These are phyloP conservation scores for Amorphotheca resinae DNA, from an alignment of 495 filamentous ascomycete species.

Conservation along the genomic window DNA sequence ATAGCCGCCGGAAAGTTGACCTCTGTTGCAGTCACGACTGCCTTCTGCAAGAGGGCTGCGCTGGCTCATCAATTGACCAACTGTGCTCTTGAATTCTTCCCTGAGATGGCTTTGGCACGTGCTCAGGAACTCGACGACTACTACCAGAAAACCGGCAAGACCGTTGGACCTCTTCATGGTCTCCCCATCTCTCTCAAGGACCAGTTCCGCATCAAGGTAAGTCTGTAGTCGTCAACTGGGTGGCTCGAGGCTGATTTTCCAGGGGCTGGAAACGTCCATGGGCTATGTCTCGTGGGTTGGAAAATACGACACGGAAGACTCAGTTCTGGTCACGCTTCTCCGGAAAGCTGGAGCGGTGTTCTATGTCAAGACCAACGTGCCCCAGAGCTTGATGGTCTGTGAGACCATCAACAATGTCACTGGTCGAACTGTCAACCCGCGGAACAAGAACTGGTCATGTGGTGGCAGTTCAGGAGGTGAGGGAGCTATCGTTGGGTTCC, in stretches of 20 bases:
- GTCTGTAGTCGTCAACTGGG: constrained; percentile 30
- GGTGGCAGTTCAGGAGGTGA: constrained; percentile 53
- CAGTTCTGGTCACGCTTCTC: constrained; percentile 31
- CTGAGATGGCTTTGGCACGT: constrained; percentile 43
- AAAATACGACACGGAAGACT: constrained; percentile 29
- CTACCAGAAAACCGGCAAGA: constrained; percentile 31
- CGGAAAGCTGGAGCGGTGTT: constrained; percentile 44
- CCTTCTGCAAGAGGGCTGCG: constrained; percentile 38
- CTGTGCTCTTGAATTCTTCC: constrained; percentile 54
- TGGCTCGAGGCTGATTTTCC: not conserved
- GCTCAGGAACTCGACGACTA: constrained; percentile 45
- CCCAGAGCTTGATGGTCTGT: constrained; percentile 37
- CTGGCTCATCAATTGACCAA: constrained; percentile 51
- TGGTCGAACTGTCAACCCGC: constrained; percentile 54
- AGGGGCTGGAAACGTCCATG: not conserved
- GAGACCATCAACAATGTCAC: constrained; percentile 53
- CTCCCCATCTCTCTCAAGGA: constrained; percentile 58
- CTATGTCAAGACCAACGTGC: constrained; percentile 56
- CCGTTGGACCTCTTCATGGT: constrained; percentile 52
- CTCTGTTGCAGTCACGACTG: constrained; percentile 31
- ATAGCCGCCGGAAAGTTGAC: constrained; percentile 24
- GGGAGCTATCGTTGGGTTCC: constrained; percentile 34
- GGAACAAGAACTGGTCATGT: constrained; percentile 44
- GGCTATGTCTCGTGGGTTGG: not conserved
- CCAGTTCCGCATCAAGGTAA: constrained; percentile 44